A percentile compares a stretch with the other conserved stretches of the same genome.
These are phyloP conservation scores for Melampsora americana DNA, from an alignment of 1,284 basidiomycete species.

Conservation along the genomic window DNA sequence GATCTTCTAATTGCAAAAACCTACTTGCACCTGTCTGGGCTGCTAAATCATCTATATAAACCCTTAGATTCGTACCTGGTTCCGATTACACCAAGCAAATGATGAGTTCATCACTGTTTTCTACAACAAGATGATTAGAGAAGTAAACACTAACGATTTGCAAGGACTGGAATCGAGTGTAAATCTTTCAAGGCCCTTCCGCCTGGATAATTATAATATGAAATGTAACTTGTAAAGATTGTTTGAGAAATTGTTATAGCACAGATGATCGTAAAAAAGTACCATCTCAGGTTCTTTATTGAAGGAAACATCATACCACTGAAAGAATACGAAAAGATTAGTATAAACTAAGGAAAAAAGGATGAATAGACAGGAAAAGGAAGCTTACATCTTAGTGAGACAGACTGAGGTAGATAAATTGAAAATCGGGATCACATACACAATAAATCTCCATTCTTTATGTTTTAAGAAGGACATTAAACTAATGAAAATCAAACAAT, in stretches of 20 bases:
- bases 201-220: constrained; percentile 82
- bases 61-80: background rate
- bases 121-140: too few species aligned
- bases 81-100: too few species aligned
- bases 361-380: too few species aligned
- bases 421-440: constrained; percentile 77
- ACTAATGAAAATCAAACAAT: constrained; percentile 62
- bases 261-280: constrained; percentile 49
- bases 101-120: background rate
- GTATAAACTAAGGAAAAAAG: too few species aligned
- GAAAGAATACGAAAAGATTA: too few species aligned
- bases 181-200: constrained; percentile 69
- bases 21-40: constrained; percentile 31
- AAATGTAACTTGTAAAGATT: constrained; percentile 61
- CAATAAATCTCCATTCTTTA: constrained; percentile 88
- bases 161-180: constrained; percentile 57
- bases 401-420: constrained; percentile 75
- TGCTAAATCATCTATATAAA: constrained; percentile 30
- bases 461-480: constrained; percentile 69
- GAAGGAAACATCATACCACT: constrained; percentile 7
- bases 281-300: constrained; percentile 14
- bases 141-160: background rate
- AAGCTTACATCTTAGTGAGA: constrained; percentile 63
- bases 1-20: constrained; percentile 34
- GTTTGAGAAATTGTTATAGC: constrained; percentile 60